Evolutionary conservation across 805 yeast species (phyloP).

Genomic region (Yamadazyma sp.): DNA sequence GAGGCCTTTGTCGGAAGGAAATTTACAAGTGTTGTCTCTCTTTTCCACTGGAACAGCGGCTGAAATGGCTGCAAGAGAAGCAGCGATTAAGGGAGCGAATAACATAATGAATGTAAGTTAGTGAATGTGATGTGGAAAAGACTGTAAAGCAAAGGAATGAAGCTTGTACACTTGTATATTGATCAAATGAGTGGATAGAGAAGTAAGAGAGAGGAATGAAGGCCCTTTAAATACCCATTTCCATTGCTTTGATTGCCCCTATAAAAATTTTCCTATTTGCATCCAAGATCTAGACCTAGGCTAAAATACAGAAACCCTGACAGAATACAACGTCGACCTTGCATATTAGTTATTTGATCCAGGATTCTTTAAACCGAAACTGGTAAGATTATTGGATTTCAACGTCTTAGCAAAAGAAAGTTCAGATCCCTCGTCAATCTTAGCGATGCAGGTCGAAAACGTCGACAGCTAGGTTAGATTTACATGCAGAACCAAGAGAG

Average conservation of each 20-base stretch:
- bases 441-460: not conserved
- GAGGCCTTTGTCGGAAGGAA: conserved; percentile 67
- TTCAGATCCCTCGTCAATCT: too few relatives aligned
- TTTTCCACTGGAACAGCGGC: conserved; percentile 27
- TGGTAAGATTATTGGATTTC: conserved; percentile 1
- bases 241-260: not conserved
- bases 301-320: conserved; percentile 6
- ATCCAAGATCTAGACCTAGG: conserved; percentile 1
- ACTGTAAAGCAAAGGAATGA: conserved; percentile 3
- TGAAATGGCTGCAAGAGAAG: conserved; percentile 22
- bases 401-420: conserved; percentile 5
- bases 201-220: not conserved
- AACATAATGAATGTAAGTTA: conserved; percentile 14
- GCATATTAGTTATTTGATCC: conserved; percentile 4
- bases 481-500: too few relatives aligned
- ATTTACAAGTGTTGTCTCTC: conserved; percentile 52
- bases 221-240: conserved; percentile 4
- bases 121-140: not conserved
- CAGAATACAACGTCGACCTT: not conserved
- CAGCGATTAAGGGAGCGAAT: conserved; percentile 12
- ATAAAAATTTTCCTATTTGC: not conserved
- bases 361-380: conserved; percentile 3
- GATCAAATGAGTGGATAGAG: conserved; percentile 4
- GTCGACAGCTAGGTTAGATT: too few relatives aligned
- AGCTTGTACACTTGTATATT: conserved; percentile 3